These are phyloP conservation scores for Periconia sp. DNA, from an alignment of 2,329 filamentous ascomycete genomes.

Conservation along the genomic window DNA sequence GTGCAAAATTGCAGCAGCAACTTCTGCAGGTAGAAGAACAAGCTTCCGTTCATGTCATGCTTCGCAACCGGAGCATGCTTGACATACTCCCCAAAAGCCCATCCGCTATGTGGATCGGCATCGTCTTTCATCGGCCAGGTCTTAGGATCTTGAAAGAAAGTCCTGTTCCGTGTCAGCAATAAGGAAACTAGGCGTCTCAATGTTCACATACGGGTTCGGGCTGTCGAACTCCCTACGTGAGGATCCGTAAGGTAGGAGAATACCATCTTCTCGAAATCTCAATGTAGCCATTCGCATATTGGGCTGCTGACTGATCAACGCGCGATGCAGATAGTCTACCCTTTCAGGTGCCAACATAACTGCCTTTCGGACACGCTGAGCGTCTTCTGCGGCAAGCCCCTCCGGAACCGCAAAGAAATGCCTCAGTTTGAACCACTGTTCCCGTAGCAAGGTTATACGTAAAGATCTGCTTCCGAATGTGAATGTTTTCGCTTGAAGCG, in stretches of 20 bases:
- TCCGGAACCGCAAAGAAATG: slow-evolving; percentile 30
- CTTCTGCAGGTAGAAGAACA: slow-evolving; percentile 43
- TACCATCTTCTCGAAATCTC: slow-evolving; percentile 46
- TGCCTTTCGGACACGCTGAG: slow-evolving; percentile 27
- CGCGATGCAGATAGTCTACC: slow-evolving; percentile 43
- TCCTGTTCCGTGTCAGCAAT: slow-evolving; percentile 28
- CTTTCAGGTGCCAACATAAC: slow-evolving; percentile 35
- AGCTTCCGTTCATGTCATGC: slow-evolving; percentile 48
- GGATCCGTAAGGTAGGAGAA: slow-evolving; percentile 50
- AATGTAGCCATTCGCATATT: slow-evolving; percentile 29
- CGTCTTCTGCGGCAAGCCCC: slow-evolving; percentile 25
- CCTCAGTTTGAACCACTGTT: slow-evolving; percentile 38
- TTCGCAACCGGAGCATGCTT: slow-evolving; percentile 23
- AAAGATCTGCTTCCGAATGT: slow-evolving; percentile 26
- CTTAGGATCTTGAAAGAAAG: slow-evolving; percentile 35
- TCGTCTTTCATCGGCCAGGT: slow-evolving; percentile 48
- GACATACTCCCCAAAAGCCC: slow-evolving; percentile 39
- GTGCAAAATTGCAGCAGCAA: slow-evolving; percentile 39
- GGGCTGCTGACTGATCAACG: slow-evolving; percentile 27
- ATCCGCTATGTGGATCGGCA: slow-evolving; percentile 47
- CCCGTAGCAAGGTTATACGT: slow-evolving; percentile 36
- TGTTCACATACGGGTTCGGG: slow-evolving; percentile 51
- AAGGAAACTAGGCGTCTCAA: neutral
- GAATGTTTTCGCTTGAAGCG: slow-evolving; percentile 43
- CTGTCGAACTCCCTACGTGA: slow-evolving; percentile 37